Conservation (phyloP, 495 filamentous ascomycete species). For the Penicillium daleae region DNA sequence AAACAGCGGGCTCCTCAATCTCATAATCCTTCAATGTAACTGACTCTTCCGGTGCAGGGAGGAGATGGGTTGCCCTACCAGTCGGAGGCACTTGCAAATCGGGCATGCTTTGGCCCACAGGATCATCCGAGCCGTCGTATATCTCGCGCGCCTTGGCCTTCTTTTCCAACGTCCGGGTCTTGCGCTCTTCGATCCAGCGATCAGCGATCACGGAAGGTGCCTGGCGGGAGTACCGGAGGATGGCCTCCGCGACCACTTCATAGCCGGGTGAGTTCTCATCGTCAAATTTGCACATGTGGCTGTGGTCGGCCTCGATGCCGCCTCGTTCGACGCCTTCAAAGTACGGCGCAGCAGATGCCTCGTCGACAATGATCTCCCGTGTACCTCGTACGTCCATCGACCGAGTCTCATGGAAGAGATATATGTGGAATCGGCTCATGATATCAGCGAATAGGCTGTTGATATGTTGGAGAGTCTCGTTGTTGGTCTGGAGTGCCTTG, state of each 20-base stretch:
- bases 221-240: conserved; percentile 68
- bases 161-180: conserved; percentile 50
- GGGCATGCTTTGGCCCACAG: conserved; percentile 28
- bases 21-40: conserved; percentile 44
- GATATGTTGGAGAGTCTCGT: conserved; percentile 80
- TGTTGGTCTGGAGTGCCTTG: conserved; percentile 73
- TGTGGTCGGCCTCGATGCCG: conserved; percentile 81
- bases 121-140: conserved; percentile 33
- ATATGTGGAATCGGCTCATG: conserved; percentile 72
- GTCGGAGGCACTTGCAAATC: conserved; percentile 27
- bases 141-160: conserved; percentile 45
- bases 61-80: conserved; percentile 36
- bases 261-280: conserved; percentile 73
- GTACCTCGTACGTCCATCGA: conserved; percentile 67
- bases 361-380: conserved; percentile 69
- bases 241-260: conserved; percentile 69
- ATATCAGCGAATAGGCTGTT: conserved; percentile 76
- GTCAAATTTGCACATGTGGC: conserved; percentile 87
- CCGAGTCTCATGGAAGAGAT: conserved; percentile 72
- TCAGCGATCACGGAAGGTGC: conserved; percentile 60
- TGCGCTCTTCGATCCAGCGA: conserved; percentile 67
- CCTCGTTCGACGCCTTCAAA: conserved; percentile 74
- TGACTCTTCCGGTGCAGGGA: conserved; percentile 32
- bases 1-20: conserved; percentile 43
- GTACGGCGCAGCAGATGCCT: conserved; percentile 73